Base-by-base conservation (phyloP, 2,329 filamentous ascomycete genomes). In the Dothidotthia symphoricarpi region DNA sequence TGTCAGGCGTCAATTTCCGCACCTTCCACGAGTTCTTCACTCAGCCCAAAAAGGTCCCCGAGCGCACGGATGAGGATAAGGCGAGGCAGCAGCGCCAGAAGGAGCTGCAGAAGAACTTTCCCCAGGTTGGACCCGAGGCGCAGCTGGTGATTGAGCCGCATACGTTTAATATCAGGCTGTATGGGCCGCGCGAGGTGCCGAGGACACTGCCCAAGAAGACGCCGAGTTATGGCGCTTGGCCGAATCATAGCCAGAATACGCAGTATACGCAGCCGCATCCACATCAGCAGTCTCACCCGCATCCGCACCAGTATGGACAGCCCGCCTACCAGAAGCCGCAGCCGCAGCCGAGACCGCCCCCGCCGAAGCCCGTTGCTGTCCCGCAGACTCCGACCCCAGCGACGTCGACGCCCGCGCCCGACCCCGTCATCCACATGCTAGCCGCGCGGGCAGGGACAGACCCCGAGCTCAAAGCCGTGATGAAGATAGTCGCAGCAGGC, bases 401-500 rank as follows among this genome's bases (percentile, higher is more conserved):
- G 16, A 40, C 59, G 3, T 48, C 61, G 12, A 61, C 61, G 8
- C 67, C 68, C 17, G 68, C 71, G 16, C 69, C 75, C n/a, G 87
- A 91, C 57, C 86, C 86, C 0, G 88, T 93, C 28, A 91, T 93
- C 39, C 83, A 88, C 34, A 81, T 86, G 47, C 70, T 93, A 16
- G 87, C 87, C 0, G 83, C 87, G 53, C 80, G 81, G 48, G 87
- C 87, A 6, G 85, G 84, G 0, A 81, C 79, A 16, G 85, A 93
- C 58, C 76, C 81, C 0, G 76, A 84, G 38, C 71, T 93, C 8
- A 83, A 88, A 40, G 81, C 85, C 24, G 72, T 93, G 0, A 93
- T 93, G 87, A 88, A 88, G 62, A 80, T 86, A 36, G 87, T 93
- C 1, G 87, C 87, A 0, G 81, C 83, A 17, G 86, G 86, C 1